Base-by-base conservation (phyloP, 768 basidiomycete genomes). In the Zangia roseola region DNA sequence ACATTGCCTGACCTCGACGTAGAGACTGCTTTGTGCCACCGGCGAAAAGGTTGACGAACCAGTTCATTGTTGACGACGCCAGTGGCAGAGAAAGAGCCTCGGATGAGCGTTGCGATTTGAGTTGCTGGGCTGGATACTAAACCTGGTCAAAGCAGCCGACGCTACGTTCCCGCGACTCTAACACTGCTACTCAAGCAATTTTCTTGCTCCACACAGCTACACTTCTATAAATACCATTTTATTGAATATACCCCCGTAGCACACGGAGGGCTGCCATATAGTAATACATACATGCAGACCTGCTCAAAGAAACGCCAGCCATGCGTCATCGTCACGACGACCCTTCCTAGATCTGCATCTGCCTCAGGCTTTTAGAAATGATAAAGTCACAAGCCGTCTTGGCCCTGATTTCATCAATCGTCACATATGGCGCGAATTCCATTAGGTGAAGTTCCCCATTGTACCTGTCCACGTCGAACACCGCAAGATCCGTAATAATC, bases 401-500 rank as follows among this genome's bases (percentile, higher is more conserved):
- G 37, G 80, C 79, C 62, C 75, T 79, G 33, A 94, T 82, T 60
- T 94, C 89, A 28, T 91, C 90, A 26, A 94, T 56, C 0, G 82
- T 82, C 30, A 88, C 83, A 9, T 90, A 90, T 55, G 85, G 80
- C 3, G 87, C 89, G 43, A 89, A 58, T 69, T 95, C 94, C 31
- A 73, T 81, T 61, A 95, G 72, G 46, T 75, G 78, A 67, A 95
- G 73, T 56, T 75, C 77, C 14, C 91, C 88, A 40, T 73, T 77
- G 26, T 68, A 61, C 38, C 91, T 76, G 68, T 97, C 88, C 26
- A 95, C 87, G 49, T 89, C 78, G 67, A 97, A 95, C 28, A 91
- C 91, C 23, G 82, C 86, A 14, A 95, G 79, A 59, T 95, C 92
- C 0, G 92, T 95, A 69, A 97, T 83, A 61, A 95, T 93, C 48